A percentile compares a stretch with the other conserved stretches of the same genome.
phyloP scores from a whole-genome alignment of 352 stramenopile species.

The Phytophthora megakarya region DNA sequence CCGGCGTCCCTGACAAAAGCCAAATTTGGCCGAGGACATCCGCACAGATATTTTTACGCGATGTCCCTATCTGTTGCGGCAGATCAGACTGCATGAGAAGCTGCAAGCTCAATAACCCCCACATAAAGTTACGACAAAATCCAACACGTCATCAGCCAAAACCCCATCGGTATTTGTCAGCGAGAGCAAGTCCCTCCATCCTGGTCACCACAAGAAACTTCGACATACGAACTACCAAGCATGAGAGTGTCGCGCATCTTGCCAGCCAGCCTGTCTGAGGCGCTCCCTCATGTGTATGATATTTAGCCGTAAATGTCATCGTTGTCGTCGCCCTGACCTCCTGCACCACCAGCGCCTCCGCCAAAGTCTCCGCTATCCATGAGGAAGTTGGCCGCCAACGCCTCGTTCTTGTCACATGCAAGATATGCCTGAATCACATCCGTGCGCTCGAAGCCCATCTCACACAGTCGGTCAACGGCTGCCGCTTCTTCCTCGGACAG shows the following conservation, averaged over 20 bases:
- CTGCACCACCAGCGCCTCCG: constrained; percentile 45
- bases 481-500: constrained; percentile 81
- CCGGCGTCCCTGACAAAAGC: constrained; percentile 25
- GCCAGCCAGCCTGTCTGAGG: constrained; percentile 12
- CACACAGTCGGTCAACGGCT: constrained; percentile 75
- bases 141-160: constrained; percentile 32
- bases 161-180: constrained; percentile 36
- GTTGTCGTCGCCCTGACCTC: constrained; percentile 66
- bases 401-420: constrained; percentile 99
- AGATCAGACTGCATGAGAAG: constrained; percentile 20
- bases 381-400: constrained; percentile 98
- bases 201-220: constrained; percentile 27
- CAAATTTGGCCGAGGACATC: constrained; percentile 22
- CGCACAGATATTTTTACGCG: constrained; percentile 29
- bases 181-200: constrained; percentile 16
- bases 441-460: constrained; percentile 90
- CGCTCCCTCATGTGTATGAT: constrained; percentile 39
- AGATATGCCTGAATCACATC: constrained; percentile 98
- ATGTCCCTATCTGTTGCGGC: constrained; percentile 1
- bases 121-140: constrained; percentile 10
- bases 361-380: constrained; percentile 93
- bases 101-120: neutral
- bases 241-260: constrained; percentile 31
- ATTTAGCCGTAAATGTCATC: constrained; percentile 90
- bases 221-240: constrained; percentile 34